Evolutionary conservation across 2,329 filamentous ascomycete species (phyloP).

Genomic region (Penicillium sp.): DNA sequence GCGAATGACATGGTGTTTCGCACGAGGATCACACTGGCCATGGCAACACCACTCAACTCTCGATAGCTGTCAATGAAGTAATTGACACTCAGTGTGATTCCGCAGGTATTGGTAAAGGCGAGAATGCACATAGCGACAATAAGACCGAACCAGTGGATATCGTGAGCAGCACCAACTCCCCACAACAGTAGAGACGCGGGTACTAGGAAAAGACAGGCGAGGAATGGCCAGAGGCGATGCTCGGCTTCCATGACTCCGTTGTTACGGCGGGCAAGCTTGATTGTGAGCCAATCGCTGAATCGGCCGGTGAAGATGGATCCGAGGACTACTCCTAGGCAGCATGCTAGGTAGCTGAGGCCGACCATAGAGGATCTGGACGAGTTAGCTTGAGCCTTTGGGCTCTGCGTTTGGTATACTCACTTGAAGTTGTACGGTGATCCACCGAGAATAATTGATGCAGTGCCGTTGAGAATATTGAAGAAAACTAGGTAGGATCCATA

Average conservation of each 20-base stretch:
- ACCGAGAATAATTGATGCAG: slow-evolving; percentile 40
- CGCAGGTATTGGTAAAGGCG: slow-evolving; percentile 41
- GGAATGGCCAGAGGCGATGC: slow-evolving; percentile 44
- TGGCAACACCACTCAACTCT: slow-evolving; percentile 43
- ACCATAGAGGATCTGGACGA: slow-evolving; percentile 38
- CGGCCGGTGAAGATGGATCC: slow-evolving; percentile 42
- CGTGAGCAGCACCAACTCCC: slow-evolving; percentile 46
- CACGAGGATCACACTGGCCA: slow-evolving; percentile 49
- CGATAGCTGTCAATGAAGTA: slow-evolving; percentile 46
- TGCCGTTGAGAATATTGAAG: slow-evolving; percentile 46
- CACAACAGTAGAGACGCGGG: slow-evolving; percentile 40
- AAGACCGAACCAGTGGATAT: slow-evolving; percentile 46
- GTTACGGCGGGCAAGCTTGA: slow-evolving; percentile 43
- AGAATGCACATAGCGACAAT: slow-evolving; percentile 47
- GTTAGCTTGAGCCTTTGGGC: slow-evolving; percentile 17
- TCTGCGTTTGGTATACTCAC: slow-evolving; percentile 14
- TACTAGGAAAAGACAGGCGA: slow-evolving; percentile 36
- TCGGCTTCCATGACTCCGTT: slow-evolving; percentile 46
- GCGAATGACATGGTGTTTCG: slow-evolving; percentile 53
- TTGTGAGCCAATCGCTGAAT: slow-evolving; percentile 43
- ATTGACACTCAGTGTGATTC: slow-evolving; percentile 42
- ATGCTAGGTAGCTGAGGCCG: slow-evolving; percentile 41
- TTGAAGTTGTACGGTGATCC: slow-evolving; percentile 40
- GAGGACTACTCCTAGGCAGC: slow-evolving; percentile 34
- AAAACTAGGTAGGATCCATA: slow-evolving; percentile 44